Percentiles rank a stretch among this genome's conserved stretches.
Evolutionary conservation across 306 rosid species (phyloP).

Genomic region (Vigna hirtella): DNA sequence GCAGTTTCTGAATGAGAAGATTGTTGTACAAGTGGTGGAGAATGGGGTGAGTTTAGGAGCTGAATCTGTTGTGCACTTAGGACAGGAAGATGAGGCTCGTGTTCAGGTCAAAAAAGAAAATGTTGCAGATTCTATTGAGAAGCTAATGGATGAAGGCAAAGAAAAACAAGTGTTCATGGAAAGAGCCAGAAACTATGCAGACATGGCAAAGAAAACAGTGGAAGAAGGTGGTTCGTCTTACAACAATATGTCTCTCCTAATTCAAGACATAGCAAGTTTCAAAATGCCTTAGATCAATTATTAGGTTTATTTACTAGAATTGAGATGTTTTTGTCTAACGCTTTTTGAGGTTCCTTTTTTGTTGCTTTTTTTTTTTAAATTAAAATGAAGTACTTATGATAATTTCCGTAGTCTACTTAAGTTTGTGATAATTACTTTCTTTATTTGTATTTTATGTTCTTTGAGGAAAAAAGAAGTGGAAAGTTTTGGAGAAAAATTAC

Average conservation of each 20-base stretch:
- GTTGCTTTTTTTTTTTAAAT: no score
- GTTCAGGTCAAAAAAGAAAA: conserved; percentile 48
- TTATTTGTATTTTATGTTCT: no score
- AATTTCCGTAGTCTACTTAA: no score
- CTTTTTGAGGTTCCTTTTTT: no score
- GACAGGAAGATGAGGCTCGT: conserved; percentile 47
- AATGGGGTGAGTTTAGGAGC: conserved; percentile 48
- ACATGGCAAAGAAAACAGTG: conserved; percentile 45
- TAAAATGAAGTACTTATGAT: no score
- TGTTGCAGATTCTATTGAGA: conserved; percentile 48
- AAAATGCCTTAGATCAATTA: no score
- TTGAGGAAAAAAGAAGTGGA: no score
- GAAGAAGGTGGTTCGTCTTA: conserved; percentile 59
- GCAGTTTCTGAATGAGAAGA: conserved; percentile 57
- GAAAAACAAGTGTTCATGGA: conserved; percentile 45
- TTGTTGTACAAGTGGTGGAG: conserved; percentile 44
- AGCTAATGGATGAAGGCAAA: conserved; percentile 49
- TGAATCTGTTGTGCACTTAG: conserved; percentile 32
- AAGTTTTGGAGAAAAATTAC: no score
- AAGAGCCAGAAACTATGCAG: conserved; percentile 37
- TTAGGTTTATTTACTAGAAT: no score
- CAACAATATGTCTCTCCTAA: background rate
- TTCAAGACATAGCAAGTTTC: no score
- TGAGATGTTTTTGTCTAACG: no score
- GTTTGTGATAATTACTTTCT: no score